Percentiles rank a stretch among this genome's conserved stretches.
Evolutionary conservation across 305 asterid species (phyloP).

Genomic region (Plantago lanceolata): DNA sequence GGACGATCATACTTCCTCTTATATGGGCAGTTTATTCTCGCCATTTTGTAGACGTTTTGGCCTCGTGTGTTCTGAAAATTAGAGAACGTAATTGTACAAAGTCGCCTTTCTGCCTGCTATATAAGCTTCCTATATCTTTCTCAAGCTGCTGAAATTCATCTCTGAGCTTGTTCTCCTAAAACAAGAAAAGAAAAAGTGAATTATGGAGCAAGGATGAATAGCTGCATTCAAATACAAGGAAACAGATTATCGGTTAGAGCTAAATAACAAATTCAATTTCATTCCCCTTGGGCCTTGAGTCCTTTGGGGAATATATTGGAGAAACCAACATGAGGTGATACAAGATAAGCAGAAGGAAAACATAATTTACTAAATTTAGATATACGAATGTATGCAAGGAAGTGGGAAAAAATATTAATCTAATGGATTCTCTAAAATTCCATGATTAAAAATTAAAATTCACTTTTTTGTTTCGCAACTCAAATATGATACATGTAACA

Average conservation of each 20-base stretch:
- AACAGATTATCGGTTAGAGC: no score
- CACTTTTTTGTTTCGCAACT: no score
- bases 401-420: background rate
- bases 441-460: no score
- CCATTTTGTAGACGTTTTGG: no score
- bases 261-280: background rate
- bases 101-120: conserved; percentile 59
- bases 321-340: conserved; percentile 6
- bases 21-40: no score
- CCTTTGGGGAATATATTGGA: background rate
- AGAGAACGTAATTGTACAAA: conserved; percentile 47
- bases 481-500: background rate
- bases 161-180: conserved; percentile 69
- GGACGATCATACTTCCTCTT: no score
- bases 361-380: background rate
- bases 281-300: conserved; percentile 7
- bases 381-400: background rate
- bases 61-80: no score
- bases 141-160: conserved; percentile 74
- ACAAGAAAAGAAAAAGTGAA: conserved; percentile 21
- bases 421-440: no score
- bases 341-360: conserved; percentile 10
- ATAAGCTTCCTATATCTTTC: conserved; percentile 59
- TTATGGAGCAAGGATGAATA: no score
- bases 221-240: no score